phyloP scores from a whole-genome alignment of 768 basidiomycete genomes.

The Calocybe gangraenosa region DNA sequence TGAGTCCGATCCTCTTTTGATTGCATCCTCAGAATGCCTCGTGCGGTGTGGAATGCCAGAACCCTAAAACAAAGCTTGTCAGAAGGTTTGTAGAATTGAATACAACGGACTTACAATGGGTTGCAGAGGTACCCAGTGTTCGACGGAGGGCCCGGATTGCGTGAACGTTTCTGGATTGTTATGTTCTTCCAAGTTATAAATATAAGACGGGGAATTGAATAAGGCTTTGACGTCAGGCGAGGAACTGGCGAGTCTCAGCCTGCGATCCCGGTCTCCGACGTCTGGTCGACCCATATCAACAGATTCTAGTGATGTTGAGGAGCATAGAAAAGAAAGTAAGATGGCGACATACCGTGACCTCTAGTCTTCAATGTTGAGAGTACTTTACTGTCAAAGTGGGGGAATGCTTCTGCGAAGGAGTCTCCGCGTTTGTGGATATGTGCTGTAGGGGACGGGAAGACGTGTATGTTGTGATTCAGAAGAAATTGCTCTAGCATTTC shows the following conservation, averaged over 20 bases:
- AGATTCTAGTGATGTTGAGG: constrained; percentile 45
- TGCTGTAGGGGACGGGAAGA: constrained; percentile 76
- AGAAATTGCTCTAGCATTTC: constrained; percentile 94
- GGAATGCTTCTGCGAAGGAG: constrained; percentile 93
- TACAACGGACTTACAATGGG: constrained; percentile 56
- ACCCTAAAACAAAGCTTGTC: constrained; percentile 37
- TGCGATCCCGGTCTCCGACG: constrained; percentile 67
- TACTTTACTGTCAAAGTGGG: constrained; percentile 94
- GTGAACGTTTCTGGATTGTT: constrained; percentile 63
- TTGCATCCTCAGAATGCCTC: constrained; percentile 67
- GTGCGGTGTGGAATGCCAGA: constrained; percentile 66
- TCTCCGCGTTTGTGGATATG: constrained; percentile 84
- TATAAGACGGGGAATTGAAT: constrained; percentile 83
- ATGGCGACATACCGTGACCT: constrained; percentile 44
- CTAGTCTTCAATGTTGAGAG: constrained; percentile 73
- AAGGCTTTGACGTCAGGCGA: constrained; percentile 94
- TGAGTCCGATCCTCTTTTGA: constrained; percentile 83
- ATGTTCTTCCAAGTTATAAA: constrained; percentile 74
- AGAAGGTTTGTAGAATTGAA: constrained; percentile 10
- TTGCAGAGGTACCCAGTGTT: constrained; percentile 75
- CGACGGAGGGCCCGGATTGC: constrained; percentile 43
- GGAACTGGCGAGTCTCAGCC: constrained; percentile 80
- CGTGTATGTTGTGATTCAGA: constrained; percentile 75
- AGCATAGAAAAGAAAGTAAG: not conserved
- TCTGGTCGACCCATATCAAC: constrained; percentile 74